phyloP scores from a whole-genome alignment of 75 land plant genomes.

The Isoetes taiwanensis region DNA sequence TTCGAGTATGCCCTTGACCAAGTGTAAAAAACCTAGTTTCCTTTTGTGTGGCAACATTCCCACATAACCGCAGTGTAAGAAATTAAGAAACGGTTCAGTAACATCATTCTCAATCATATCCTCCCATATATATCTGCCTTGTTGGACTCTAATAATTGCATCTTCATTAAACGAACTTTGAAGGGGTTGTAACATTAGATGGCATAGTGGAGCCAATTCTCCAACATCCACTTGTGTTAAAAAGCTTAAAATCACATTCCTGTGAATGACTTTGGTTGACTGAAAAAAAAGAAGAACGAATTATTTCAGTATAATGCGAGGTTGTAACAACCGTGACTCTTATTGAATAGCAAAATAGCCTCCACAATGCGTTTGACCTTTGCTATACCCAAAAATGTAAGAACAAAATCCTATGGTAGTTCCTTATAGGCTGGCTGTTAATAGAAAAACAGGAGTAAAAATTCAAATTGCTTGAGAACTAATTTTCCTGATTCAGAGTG shows the following conservation, averaged over 20 bases:
- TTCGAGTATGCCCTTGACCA: constrained; percentile 56
- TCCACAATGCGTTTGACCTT: too few relatives aligned
- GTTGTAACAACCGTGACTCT: too few relatives aligned
- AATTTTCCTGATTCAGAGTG: too few relatives aligned
- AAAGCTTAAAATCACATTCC: constrained; percentile 68
- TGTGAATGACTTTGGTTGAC: constrained; percentile 46
- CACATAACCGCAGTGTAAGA: constrained; percentile 21
- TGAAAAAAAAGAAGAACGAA: constrained; percentile 20
- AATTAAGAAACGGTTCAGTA: constrained; percentile 16
- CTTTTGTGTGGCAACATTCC: constrained; percentile 54
- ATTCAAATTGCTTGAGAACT: too few relatives aligned
- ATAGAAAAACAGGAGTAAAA: too few relatives aligned
- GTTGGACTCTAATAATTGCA: neutral
- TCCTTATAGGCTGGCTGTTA: too few relatives aligned
- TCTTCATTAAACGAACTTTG: constrained; percentile 15
- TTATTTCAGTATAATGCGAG: too few relatives aligned
- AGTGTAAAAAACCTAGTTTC: constrained; percentile 65
- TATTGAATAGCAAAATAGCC: too few relatives aligned
- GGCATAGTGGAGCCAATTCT: constrained; percentile 68
- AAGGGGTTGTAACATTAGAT: constrained; percentile 47
- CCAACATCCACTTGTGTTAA: constrained; percentile 48
- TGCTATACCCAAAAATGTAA: too few relatives aligned
- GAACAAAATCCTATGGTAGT: too few relatives aligned
- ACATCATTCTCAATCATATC: constrained; percentile 16
- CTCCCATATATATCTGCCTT: constrained; percentile 21